Conservation (phyloP, 1,284 basidiomycete species). For the Peniophora sp. region DNA sequence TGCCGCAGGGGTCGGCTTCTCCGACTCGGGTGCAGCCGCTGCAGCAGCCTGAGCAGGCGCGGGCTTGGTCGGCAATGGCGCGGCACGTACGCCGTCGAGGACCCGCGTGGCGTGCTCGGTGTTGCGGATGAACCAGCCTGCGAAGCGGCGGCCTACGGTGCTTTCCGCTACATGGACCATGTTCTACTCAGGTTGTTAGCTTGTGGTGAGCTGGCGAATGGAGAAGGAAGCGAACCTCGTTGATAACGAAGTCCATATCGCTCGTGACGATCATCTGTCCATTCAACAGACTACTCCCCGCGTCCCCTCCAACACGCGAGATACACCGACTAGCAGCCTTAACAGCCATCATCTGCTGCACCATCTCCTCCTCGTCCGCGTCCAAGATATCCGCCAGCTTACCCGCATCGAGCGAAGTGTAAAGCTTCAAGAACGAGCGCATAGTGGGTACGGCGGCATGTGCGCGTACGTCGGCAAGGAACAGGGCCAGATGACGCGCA, state of each 20-base stretch:
- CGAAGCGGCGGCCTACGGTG: slow-evolving; percentile 86
- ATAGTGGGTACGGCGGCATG: slow-evolving; percentile 79
- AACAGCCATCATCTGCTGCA: slow-evolving; percentile 96
- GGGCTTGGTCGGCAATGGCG: slow-evolving; percentile 47
- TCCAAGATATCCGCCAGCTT: slow-evolving; percentile 91
- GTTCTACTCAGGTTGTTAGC: slow-evolving; percentile 42
- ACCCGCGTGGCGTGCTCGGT: slow-evolving; percentile 85
- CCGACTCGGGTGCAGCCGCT: slow-evolving; percentile 10
- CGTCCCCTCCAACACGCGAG: slow-evolving; percentile 43
- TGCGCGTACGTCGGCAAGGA: slow-evolving; percentile 73
- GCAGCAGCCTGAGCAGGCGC: slow-evolving; percentile 6
- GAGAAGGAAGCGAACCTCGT: slow-evolving; percentile 53
- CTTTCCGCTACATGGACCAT: slow-evolving; percentile 96
- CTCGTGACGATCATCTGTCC: slow-evolving; percentile 86
- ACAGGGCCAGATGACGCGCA: slow-evolving; percentile 79
- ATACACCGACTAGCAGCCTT: slow-evolving; percentile 81
- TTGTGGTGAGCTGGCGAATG: not conserved
- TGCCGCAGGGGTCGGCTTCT: slow-evolving; percentile 10
- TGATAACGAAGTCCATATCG: slow-evolving; percentile 93
- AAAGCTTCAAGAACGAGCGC: slow-evolving; percentile 90
- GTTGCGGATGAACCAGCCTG: slow-evolving; percentile 96
- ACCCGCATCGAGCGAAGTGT: slow-evolving; percentile 86
- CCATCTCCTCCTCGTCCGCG: slow-evolving; percentile 87
- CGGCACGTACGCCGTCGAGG: slow-evolving; percentile 66
- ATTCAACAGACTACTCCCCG: slow-evolving; percentile 56